phyloP scores from a whole-genome alignment of 257 asterid genomes.

The Solanum ahanhuiri region DNA sequence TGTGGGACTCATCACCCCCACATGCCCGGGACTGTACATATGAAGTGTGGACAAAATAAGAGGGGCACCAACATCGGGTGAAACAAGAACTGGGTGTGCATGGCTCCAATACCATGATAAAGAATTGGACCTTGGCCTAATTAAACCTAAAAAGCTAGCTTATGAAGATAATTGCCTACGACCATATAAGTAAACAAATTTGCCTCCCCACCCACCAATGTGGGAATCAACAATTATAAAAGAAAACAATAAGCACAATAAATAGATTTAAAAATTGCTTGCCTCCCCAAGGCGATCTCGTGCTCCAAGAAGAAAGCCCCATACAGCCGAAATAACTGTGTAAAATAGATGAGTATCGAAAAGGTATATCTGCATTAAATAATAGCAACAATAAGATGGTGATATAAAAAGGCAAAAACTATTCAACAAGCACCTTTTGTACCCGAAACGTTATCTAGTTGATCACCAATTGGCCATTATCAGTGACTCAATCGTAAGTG shows the following conservation, averaged over 20 bases:
- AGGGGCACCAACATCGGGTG: background rate
- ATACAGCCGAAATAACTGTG: constrained; percentile 76
- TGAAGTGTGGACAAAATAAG: background rate
- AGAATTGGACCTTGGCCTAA: background rate
- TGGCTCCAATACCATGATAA: background rate
- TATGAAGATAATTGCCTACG: background rate
- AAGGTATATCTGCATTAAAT: constrained; percentile 68
- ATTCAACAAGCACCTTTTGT: background rate
- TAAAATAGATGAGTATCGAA: constrained; percentile 84
- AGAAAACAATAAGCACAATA: background rate
- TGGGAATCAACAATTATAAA: background rate
- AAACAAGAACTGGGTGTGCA: background rate
- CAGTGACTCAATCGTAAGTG: background rate
- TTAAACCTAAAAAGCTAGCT: background rate
- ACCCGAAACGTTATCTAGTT: background rate
- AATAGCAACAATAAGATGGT: background rate
- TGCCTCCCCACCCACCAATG: background rate
- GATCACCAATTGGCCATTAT: background rate
- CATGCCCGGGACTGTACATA: background rate
- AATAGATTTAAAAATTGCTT: background rate
- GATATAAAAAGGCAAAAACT: background rate
- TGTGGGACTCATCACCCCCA: background rate
- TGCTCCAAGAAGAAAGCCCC: constrained; percentile 94
- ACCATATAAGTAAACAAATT: background rate
- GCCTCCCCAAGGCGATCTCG: constrained; percentile 99